These are phyloP conservation scores for Gaultheria prostrata DNA, from an alignment of 148 eudicot species.

Conservation along the genomic window DNA sequence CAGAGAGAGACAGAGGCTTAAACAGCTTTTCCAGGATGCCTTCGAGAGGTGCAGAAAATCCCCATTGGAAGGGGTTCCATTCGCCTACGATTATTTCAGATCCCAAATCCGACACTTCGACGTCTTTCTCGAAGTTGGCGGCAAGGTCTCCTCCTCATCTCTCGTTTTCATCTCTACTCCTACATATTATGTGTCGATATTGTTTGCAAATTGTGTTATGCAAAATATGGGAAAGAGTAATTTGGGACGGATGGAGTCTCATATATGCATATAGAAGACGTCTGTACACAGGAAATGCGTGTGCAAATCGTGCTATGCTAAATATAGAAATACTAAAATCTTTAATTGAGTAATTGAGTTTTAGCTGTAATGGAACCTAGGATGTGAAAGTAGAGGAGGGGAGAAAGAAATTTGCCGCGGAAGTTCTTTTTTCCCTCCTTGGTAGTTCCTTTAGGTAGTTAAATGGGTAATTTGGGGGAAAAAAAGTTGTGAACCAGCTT, in stretches of 20 bases:
- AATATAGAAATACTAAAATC: too few relatives aligned
- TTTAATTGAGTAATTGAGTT: not conserved
- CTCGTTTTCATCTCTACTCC: not conserved
- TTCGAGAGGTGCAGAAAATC: slow-evolving; percentile 1
- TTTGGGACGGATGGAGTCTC: too few relatives aligned
- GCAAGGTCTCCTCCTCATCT: not conserved
- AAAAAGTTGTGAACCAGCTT: too few relatives aligned
- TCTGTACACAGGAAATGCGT: too few relatives aligned
- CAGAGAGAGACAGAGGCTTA: not conserved
- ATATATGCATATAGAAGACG: too few relatives aligned
- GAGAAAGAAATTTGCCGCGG: not conserved
- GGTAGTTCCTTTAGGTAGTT: not conserved
- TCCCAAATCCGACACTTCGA: not conserved
- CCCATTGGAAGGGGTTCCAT: not conserved
- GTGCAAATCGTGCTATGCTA: too few relatives aligned
- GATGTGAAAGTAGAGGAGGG: not conserved
- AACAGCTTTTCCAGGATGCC: not conserved
- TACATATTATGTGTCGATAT: not conserved
- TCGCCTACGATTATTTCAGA: not conserved
- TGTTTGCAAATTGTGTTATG: not conserved
- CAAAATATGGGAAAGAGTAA: not conserved
- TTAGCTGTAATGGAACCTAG: not conserved
- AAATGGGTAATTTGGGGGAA: not conserved
- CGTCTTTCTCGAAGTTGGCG: not conserved
- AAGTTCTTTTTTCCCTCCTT: not conserved